Percentiles rank a stretch among this genome's conserved stretches.
Conservation (phyloP, 495 filamentous ascomycete species). For the Daldinia concentrica region DNA sequence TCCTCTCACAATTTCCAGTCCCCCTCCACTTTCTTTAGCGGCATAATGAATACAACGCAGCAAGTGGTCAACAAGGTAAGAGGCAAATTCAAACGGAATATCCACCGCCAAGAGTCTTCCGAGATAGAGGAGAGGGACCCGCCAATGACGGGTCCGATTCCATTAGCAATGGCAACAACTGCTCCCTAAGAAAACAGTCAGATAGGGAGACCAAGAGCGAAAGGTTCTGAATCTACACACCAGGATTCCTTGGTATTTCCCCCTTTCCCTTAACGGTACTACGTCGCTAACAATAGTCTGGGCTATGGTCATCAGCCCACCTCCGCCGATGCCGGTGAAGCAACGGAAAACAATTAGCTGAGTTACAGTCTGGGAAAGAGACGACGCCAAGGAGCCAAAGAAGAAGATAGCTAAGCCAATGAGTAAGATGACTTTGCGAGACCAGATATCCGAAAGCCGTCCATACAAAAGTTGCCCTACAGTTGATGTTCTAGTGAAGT, state of each 20-base stretch:
- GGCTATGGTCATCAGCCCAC: conserved; percentile 64
- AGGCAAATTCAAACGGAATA: conserved; percentile 63
- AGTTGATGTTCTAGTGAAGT: conserved; percentile 56
- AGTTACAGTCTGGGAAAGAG: conserved; percentile 60
- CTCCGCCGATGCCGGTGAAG: conserved; percentile 65
- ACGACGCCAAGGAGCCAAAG: conserved; percentile 62
- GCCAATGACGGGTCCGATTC: conserved; percentile 64
- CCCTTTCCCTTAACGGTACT: conserved; percentile 62
- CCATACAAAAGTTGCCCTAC: conserved; percentile 66
- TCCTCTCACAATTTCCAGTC: conserved; percentile 55
- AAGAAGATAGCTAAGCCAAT: conserved; percentile 63
- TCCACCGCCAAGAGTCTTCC: conserved; percentile 63
- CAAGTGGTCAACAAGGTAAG: conserved; percentile 56
- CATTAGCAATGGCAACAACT: conserved; percentile 63
- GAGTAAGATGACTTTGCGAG: conserved; percentile 63
- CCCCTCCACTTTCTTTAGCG: conserved; percentile 58
- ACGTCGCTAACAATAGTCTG: conserved; percentile 66
- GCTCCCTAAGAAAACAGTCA: conserved; percentile 48
- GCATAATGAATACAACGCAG: conserved; percentile 62
- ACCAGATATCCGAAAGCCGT: conserved; percentile 66
- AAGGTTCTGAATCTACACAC: conserved; percentile 31
- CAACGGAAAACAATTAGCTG: conserved; percentile 65
- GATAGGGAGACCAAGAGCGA: not conserved
- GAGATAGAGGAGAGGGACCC: conserved; percentile 56
- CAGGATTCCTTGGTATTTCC: conserved; percentile 68